phyloP scores from a whole-genome alignment of 1,139 yeast genomes.

The Magnusiomyces suaveolens region DNA sequence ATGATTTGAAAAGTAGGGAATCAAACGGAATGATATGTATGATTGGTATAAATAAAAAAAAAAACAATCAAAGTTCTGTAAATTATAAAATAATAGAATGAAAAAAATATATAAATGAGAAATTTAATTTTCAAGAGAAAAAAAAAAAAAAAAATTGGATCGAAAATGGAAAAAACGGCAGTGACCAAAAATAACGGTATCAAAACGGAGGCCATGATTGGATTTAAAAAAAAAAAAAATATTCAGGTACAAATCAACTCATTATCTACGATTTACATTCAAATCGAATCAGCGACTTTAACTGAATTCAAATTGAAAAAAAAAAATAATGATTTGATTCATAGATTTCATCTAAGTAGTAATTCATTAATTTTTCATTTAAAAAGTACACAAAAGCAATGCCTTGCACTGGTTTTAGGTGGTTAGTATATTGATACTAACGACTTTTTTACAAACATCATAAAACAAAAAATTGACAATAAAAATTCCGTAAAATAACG shows the following conservation, averaged over 20 bases:
- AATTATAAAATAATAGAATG: too few relatives aligned
- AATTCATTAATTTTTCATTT: not conserved
- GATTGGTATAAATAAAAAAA: not conserved
- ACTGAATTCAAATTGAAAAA: too few relatives aligned
- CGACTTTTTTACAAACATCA: not conserved
- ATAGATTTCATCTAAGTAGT: not conserved
- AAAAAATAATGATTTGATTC: too few relatives aligned
- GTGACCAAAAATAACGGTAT: not conserved
- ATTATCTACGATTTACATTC: too few relatives aligned
- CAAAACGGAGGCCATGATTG: not conserved
- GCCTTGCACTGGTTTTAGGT: not conserved
- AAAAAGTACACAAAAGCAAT: not conserved
- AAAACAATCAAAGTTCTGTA: too few relatives aligned
- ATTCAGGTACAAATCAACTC: conserved; percentile 30
- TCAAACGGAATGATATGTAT: too few relatives aligned
- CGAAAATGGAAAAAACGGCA: not conserved
- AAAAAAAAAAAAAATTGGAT: not conserved
- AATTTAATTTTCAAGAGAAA: too few relatives aligned
- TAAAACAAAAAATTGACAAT: not conserved
- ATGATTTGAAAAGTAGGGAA: not conserved
- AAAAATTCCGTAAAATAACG: not conserved
- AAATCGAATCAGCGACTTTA: too few relatives aligned
- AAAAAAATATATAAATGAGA: not conserved
- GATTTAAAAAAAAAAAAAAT: not conserved
- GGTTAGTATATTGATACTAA: not conserved